Conservation (phyloP, 2,329 filamentous ascomycete genomes). For the Talaromyces amestolkiae region DNA sequence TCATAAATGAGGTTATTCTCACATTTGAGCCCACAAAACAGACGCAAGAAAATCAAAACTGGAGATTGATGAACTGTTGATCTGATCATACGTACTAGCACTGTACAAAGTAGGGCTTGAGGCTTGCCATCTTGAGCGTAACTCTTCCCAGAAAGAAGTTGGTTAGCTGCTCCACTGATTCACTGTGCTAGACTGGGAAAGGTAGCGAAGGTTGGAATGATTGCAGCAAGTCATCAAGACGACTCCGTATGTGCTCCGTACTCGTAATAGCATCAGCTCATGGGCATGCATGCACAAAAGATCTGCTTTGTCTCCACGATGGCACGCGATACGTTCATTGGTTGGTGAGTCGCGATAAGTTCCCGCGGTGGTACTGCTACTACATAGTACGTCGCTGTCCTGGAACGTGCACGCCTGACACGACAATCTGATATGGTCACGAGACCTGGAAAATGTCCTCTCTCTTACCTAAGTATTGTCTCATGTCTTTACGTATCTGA, state of each 20-base stretch:
- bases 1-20: conserved; percentile 1
- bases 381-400: no score
- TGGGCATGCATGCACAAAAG: neutral
- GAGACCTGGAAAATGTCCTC: neutral
- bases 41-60: neutral
- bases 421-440: conserved; percentile 1
- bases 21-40: conserved; percentile 2
- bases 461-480: conserved; percentile 1
- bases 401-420: conserved; percentile 5
- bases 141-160: neutral
- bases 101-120: neutral
- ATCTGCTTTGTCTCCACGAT: neutral
- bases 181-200: neutral
- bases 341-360: neutral
- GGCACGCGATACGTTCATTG: neutral
- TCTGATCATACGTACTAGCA: neutral
- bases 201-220: neutral
- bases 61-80: conserved; percentile 1
- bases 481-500: neutral
- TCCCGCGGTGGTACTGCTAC: neutral
- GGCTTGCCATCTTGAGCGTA: neutral
- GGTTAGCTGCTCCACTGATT: neutral
- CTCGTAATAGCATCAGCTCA: conserved; percentile 2
- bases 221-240: neutral
- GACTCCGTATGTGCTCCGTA: neutral